A percentile compares a stretch with the other conserved stretches of the same genome.
Evolutionary conservation across 2,329 filamentous ascomycete genomes (phyloP).

Genomic region (Lasiodiplodia sp.): DNA sequence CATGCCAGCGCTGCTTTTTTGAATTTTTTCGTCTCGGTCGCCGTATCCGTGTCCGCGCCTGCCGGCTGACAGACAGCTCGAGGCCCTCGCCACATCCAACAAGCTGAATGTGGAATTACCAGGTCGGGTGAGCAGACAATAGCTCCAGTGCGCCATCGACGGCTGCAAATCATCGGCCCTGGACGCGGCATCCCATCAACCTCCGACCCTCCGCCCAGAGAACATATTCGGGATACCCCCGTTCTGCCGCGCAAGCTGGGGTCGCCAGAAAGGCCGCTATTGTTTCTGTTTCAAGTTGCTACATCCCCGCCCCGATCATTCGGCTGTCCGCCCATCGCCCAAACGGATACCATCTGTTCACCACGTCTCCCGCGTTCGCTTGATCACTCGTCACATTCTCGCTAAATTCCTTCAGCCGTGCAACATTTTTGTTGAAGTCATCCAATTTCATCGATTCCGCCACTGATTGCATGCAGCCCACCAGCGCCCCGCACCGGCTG

Average conservation of each 20-base stretch:
- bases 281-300: constrained; percentile 1
- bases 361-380: not conserved
- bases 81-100: not conserved
- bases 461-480: not conserved
- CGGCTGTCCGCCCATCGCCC: not conserved
- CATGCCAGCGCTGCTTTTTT: not conserved
- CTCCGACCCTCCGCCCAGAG: constrained; percentile 3
- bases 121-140: not conserved
- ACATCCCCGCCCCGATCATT: not conserved
- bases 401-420: not conserved
- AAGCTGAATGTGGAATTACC: not conserved
- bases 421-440: not conserved
- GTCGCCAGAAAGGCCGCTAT: constrained; percentile 3
- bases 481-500: not conserved
- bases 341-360: not conserved
- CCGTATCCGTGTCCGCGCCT: not conserved
- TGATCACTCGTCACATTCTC: not conserved
- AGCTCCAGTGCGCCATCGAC: not conserved
- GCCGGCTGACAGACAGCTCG: not conserved
- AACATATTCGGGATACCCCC: not conserved
- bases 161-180: constrained; percentile 19
- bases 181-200: constrained; percentile 11
- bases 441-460: not conserved
- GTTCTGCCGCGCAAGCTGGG: constrained; percentile 16
- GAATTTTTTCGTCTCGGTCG: not conserved